phyloP scores from a whole-genome alignment of 192 early-diverging fungal species.

The Rhizophagus clarus region DNA sequence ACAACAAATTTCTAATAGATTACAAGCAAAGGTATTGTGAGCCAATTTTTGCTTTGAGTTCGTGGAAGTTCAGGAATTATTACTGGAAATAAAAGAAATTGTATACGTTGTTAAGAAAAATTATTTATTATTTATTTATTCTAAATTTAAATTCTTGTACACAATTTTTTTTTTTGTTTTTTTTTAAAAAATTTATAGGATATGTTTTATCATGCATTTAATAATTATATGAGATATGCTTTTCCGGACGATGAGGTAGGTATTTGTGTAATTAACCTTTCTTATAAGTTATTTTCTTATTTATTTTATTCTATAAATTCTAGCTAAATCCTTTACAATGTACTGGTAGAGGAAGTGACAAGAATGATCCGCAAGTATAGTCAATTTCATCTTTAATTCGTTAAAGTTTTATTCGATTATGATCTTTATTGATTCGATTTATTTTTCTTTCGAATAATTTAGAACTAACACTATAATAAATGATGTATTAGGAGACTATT shows the following conservation, averaged over 20 bases:
- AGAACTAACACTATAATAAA: constrained; percentile 67
- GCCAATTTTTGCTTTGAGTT: too few species aligned
- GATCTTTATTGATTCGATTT: constrained; percentile 1
- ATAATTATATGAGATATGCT: constrained; percentile 79
- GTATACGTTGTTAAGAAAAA: too few species aligned
- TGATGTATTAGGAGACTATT: constrained; percentile 94
- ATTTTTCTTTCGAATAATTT: neutral
- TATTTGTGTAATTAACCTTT: constrained; percentile 43
- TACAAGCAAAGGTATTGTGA: neutral
- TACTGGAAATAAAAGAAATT: too few species aligned
- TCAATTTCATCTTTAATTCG: neutral
- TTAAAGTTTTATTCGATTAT: constrained; percentile 9
- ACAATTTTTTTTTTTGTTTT: neutral
- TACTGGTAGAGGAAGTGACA: constrained; percentile 71
- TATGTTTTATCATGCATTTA: constrained; percentile 79
- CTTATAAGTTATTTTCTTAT: neutral
- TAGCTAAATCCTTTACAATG: constrained; percentile 84
- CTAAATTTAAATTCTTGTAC: neutral
- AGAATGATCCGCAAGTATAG: constrained; percentile 55
- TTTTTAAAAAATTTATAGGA: constrained; percentile 37
- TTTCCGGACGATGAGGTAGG: constrained; percentile 85
- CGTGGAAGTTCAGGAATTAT: too few species aligned
- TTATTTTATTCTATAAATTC: neutral
- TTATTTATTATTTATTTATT: too few species aligned
- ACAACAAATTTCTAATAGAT: neutral